Percentiles rank a stretch among this genome's conserved stretches.
Conservation (phyloP, 2,329 filamentous ascomycete species). For the Colletotrichum sp. region DNA sequence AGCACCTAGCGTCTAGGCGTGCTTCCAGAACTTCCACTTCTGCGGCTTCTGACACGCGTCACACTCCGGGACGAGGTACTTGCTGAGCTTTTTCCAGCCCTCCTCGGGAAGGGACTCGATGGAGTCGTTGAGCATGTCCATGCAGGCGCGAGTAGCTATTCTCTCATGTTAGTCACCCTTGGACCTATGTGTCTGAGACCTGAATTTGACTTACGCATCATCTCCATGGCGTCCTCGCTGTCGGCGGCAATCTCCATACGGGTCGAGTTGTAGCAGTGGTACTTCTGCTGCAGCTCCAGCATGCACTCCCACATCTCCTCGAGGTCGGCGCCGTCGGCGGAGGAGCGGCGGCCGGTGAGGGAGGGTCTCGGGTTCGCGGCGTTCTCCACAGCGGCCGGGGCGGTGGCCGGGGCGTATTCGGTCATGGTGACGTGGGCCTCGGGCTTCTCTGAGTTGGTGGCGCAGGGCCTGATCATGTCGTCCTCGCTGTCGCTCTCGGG, state of each 20-base stretch:
- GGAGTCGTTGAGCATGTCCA: constrained; percentile 27
- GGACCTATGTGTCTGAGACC: neutral
- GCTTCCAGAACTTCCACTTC: constrained; percentile 26
- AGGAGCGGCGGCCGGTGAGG: constrained; percentile 13
- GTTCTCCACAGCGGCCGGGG: neutral
- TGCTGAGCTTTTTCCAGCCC: constrained; percentile 23
- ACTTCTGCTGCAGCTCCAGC: constrained; percentile 21
- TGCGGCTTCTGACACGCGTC: constrained; percentile 6
- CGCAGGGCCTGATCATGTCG: constrained; percentile 18
- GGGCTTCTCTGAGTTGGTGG: constrained; percentile 10
- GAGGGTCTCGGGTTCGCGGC: neutral
- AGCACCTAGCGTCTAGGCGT: neutral
- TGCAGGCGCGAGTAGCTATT: constrained; percentile 25
- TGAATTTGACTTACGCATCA: constrained; percentile 16
- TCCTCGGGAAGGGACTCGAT: constrained; percentile 26
- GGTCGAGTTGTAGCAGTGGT: constrained; percentile 24
- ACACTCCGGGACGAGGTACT: constrained; percentile 17
- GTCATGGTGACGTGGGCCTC: constrained; percentile 16
- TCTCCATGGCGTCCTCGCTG: constrained; percentile 14
- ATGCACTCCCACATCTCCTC: constrained; percentile 22
- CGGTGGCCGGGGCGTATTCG: constrained; percentile 2
- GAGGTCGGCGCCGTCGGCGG: constrained; percentile 10
- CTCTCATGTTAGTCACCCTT: neutral
- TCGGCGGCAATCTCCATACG: constrained; percentile 24
- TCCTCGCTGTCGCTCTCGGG: constrained; percentile 21